Evolutionary conservation across 305 asterid genomes (phyloP), one percentile per base, ranked within the genome.

Genomic region (Rubia peregrina): DNA sequence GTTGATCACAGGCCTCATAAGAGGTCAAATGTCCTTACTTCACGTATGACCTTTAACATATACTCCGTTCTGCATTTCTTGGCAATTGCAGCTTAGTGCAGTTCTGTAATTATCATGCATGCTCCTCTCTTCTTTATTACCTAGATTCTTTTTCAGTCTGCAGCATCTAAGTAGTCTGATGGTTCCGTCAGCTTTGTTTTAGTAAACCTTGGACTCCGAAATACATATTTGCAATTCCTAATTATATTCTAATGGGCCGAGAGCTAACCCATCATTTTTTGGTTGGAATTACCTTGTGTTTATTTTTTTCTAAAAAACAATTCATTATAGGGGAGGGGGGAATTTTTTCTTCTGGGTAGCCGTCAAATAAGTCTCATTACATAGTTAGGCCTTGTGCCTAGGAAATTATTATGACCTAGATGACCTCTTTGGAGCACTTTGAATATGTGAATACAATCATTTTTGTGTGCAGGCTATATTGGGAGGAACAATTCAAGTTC

Each of bases 401-500:
- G 40, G n/a, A 2, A 26, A 56, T 49, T n/a, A 40, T 8, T n/a
- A 10, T 38, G n/a, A 72, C 24, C 26, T 13, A 5, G 62, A 62
- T 48, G 40, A 46, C 33, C 62, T 44, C 40, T 4, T 10, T 42
- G 3, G 0, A 11, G 42, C 5, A 53, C 16, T 33, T 56, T 40
- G 13, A 7, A 16, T 22, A 53, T 38, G 38, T 60, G 26, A 42
- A 63, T 26, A 3, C 19, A 49, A 71, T 30, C 71, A 16, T 73
- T 79, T 59, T 63, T 74, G 46, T 74, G 46, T 86, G 84, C 96
- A 93, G 98, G 98, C 98, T 67, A 93, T 91, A 70, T 80, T 93
- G 84, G 98, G 98, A 79, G 98, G 98, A 74, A 89, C 96, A 51
- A 84, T 87, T 71, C 96, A 91, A 85, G 96, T 94, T 79, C 99